Evolutionary conservation across 345 rosid species (phyloP).

Genomic region (Camelina hispida): DNA sequence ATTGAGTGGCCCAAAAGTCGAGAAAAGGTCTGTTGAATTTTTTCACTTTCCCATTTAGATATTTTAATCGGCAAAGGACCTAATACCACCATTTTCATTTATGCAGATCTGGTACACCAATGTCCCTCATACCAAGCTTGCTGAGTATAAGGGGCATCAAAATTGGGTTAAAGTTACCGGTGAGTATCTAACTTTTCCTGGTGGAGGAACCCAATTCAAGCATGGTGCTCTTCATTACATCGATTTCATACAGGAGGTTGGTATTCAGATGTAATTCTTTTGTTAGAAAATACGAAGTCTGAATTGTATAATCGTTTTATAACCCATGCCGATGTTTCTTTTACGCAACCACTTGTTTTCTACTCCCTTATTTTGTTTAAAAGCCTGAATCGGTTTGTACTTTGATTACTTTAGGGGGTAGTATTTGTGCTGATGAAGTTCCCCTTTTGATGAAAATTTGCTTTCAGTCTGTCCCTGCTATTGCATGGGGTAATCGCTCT

Average conservation of each 20-base stretch:
- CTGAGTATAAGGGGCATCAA: slow-evolving; percentile 90
- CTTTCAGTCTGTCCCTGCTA: slow-evolving; percentile 75
- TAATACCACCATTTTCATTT: slow-evolving; percentile 22
- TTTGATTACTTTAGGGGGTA: background rate
- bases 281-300: background rate
- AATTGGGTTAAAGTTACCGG: slow-evolving; percentile 97
- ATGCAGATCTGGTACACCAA: slow-evolving; percentile 90
- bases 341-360: slow-evolving; percentile 8
- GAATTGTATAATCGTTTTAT: background rate
- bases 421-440: slow-evolving; percentile 20
- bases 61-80: background rate
- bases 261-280: slow-evolving; percentile 33
- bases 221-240: slow-evolving; percentile 93
- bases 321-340: slow-evolving; percentile 3
- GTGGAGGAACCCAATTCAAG: slow-evolving; percentile 98
- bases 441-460: slow-evolving; percentile 28
- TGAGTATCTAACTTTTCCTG: slow-evolving; percentile 94
- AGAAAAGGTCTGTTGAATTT: slow-evolving; percentile 68
- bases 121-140: slow-evolving; percentile 95
- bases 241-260: slow-evolving; percentile 90
- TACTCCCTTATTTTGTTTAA: slow-evolving; percentile 11
- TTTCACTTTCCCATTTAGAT: background rate
- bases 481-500: slow-evolving; percentile 84
- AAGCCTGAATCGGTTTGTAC: slow-evolving; percentile 3
- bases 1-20: slow-evolving; percentile 95